Evolutionary conservation across 225 moss, liverwort and hornwort genomes (phyloP), one percentile per base, ranked within the genome.

Genomic region (Anthoceros angustus): DNA sequence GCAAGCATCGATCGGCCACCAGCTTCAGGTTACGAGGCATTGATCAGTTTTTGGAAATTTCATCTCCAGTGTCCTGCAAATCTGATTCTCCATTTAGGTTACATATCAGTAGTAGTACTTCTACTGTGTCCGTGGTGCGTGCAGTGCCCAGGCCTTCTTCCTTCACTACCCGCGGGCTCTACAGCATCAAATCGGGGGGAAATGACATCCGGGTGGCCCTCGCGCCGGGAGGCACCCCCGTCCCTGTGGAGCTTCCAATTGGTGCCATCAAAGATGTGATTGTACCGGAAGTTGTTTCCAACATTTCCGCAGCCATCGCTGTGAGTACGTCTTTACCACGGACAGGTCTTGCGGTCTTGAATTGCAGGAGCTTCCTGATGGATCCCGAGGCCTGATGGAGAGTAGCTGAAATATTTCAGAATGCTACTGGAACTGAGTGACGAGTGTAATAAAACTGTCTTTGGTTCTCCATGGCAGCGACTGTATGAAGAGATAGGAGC

Each of bases 171-270:
- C 64, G 70, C 43, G 77, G 72, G 3, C 68, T 80, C 67, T 80
- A 77, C 61, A 25, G 70, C 24, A 75, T 80, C 42, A 69, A 70
- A 14, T 68, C 70, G 15, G 80, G 80, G 68, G 72, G 74, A 55
- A 80, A 69, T 71, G 80, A 80, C 63, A 64, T 80, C 62, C 70
- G 11, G 25, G 49, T 5, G 65, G 77, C 72, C 7, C 61, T 77
- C 21, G 23, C 32, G 12, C 41, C 42, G 16, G 39, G 40, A 41
- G 21, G 74, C 4, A 69, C 74, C 9, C 12, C 70, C 14, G 46
- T 21, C 32, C 26, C 70, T n/a, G 72, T 80, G 24, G 0, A 24
- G 49, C 32, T 32, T 32, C 32, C 32, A 32, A 32, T 32, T 32
- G 32, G 32, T 32, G 23, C 55, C 18, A 0, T 55, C 4, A 20